A percentile compares a stretch with the other conserved stretches of the same genome.
Evolutionary conservation across 768 basidiomycete genomes (phyloP).

Genomic region (Mycena venus): DNA sequence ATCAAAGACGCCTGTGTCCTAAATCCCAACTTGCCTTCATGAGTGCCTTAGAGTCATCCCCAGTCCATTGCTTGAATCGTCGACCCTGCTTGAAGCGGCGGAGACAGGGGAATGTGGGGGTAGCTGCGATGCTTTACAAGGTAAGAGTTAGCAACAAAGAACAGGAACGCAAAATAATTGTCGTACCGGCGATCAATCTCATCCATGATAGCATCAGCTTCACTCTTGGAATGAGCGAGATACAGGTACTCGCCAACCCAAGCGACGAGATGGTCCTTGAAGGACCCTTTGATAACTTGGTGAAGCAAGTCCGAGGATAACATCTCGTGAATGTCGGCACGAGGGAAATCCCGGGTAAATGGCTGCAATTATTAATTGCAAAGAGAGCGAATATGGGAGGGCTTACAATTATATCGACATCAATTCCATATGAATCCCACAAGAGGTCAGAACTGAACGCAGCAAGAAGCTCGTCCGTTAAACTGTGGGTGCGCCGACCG

Average conservation of each 20-base stretch:
- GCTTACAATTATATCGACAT: slow-evolving; percentile 31
- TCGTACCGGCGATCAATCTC: slow-evolving; percentile 50
- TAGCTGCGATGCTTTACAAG: slow-evolving; percentile 30
- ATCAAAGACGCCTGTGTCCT: neutral
- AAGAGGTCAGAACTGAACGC: slow-evolving; percentile 5
- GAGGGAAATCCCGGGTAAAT: slow-evolving; percentile 39
- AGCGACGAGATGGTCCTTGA: slow-evolving; percentile 49
- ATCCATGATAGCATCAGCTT: slow-evolving; percentile 43
- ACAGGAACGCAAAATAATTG: neutral
- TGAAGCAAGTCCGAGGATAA: slow-evolving; percentile 45
- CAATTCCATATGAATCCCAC: slow-evolving; percentile 38
- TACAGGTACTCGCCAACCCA: slow-evolving; percentile 46
- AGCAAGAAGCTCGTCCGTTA: slow-evolving; percentile 7
- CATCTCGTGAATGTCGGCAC: slow-evolving; percentile 46
- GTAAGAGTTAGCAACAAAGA: neutral
- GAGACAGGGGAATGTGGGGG: slow-evolving; percentile 32
- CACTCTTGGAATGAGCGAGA: neutral
- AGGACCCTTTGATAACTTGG: slow-evolving; percentile 40
- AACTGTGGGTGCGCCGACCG: slow-evolving; percentile 4
- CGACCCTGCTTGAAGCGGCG: slow-evolving; percentile 36
- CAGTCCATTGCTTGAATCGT: slow-evolving; percentile 42
- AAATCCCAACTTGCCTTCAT: slow-evolving; percentile 38
- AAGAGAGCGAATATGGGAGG: neutral
- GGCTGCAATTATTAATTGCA: slow-evolving; percentile 25
- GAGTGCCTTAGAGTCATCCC: slow-evolving; percentile 43